Base-by-base conservation (phyloP, 768 basidiomycete species). In the Tylopilus intermedius region DNA sequence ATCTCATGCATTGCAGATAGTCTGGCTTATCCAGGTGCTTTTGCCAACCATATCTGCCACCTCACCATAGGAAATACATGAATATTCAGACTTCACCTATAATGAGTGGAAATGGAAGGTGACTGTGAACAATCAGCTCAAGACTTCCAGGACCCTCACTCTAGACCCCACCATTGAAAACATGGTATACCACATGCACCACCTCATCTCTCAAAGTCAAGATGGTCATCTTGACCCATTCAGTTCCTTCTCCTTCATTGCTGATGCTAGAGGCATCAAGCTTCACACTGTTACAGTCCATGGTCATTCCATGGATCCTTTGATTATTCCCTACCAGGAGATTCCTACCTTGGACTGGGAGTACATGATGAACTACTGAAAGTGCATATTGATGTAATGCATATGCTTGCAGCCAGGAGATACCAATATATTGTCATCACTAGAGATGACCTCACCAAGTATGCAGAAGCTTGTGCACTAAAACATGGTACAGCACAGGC, bases 161-260 rank as follows among this genome's bases (percentile, higher is more conserved):
- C 50, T 56, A 1, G 37, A 56, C 14, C 11, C 15, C 8, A 52
- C 42, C 3, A 56, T 56, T 0, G 21, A 52, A 5, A 26, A 35
- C 24, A 4, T 56, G 46, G 10, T 45, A 13, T 4, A 22, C 6
- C 29, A 29, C 27, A 56, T 56, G 55, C 41, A 30, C 7, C 1
- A 2, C n/a, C 2, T 56, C 5, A 35, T 55, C 7, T 44, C 46
- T 6, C 6, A 47, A 21, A 47, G 37, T 51, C 29, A 29, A 5
- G 40, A 39, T 4, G 29, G 33, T 37, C 11, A 44, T 47, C 54
- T 55, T 4, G 42, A 47, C 6, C 4, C 9, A 0, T 61, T 55
- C 4, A 48, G 58, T 9, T 61, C 58, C 8, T 61, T 57, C 43
- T 59, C 51, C 49, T 61, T 59, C 39, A 54, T 61, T 8, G 24